A percentile compares a stretch with the other conserved stretches of the same genome.
These are phyloP conservation scores for Aspergillus avenaceus DNA, from an alignment of 495 filamentous ascomycete genomes.

Conservation along the genomic window DNA sequence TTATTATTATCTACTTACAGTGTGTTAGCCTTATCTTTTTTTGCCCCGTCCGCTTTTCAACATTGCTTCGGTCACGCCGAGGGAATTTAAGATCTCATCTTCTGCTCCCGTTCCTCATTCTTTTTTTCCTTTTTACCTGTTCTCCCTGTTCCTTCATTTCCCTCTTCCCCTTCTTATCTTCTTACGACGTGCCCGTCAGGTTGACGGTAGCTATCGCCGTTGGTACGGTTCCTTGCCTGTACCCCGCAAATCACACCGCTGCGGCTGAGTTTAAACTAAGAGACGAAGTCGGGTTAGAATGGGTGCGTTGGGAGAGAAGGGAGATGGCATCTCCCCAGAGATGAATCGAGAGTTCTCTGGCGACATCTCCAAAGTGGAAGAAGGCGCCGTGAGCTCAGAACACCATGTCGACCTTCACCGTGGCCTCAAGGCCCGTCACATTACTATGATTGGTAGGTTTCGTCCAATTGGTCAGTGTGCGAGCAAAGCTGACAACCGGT, in stretches of 20 bases:
- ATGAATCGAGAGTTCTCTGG: conserved; percentile 7
- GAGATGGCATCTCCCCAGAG: conserved; percentile 13
- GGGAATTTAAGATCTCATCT: too few species aligned
- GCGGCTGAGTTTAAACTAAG: too few species aligned
- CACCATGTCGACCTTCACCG: conserved; percentile 53
- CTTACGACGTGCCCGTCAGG: too few species aligned
- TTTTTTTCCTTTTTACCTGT: background rate
- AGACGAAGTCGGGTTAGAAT: conserved; percentile 6
- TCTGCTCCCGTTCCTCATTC: background rate
- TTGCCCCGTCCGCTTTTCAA: background rate
- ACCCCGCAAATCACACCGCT: too few species aligned
- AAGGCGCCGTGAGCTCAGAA: conserved; percentile 19
- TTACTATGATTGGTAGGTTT: conserved; percentile 69
- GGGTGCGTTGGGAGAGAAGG: conserved; percentile 9
- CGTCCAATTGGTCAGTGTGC: background rate
- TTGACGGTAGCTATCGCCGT: too few species aligned
- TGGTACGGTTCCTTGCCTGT: too few species aligned
- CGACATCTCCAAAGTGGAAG: conserved; percentile 25
- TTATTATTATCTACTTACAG: background rate
- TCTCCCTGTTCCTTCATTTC: background rate
- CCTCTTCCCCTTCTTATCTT: background rate
- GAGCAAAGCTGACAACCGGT: background rate
- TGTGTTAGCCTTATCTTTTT: too few species aligned
- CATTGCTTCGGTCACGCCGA: too few species aligned
- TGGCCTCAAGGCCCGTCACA: conserved; percentile 69